Evolutionary conservation across 2,329 filamentous ascomycete genomes (phyloP), one percentile per base, ranked within the genome.

Genomic region (Xylariaceae sp.): DNA sequence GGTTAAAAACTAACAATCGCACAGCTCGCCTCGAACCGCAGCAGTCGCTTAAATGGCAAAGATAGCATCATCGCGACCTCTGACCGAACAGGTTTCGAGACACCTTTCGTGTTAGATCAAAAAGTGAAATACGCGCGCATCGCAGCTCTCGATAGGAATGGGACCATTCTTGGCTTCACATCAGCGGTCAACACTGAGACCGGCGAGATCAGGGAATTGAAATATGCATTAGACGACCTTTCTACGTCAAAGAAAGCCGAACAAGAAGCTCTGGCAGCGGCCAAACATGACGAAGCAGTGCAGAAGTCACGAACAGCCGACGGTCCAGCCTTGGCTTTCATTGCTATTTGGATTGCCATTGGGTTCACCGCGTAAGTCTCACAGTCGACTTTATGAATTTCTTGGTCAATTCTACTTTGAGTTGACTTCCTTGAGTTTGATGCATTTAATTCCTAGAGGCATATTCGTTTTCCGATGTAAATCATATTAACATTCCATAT

Each of bases 21-120:
- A 3, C 13, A 56, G 54, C 40, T 56, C 12, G 34, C 47, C 5
- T 50, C 54, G 4, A 38, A 53, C 19, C 22, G 31, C 40, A 41
- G 49, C 36, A 38, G 40, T 14, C 17, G 18, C 4, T 45, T 56
- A 11, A 54, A 54, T 28, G 51, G 54, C 18, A 17, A 28, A 2
- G 54, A 50, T 22, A 11, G 34, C 9, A 34, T 51, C 22, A 41
- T 42, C 1, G 42, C 42, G 2, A 28, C 31, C 11, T 51, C 51
- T 10, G n/a, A n/a, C 11, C 51, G 54, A 16, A 43, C 14, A 18
- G 54, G 54, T 2, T 56, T 56, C 18, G 54, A 56, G 52, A 56
- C 54, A 5, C 36, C 42, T 11, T 56, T 56, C 33, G 9, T 16
- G 14, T n/a, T 54, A 10, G 33, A 13, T 2, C 41, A 45, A 11